Conservation (phyloP, 2,329 filamentous ascomycete genomes). For the Fusarium palustre region DNA sequence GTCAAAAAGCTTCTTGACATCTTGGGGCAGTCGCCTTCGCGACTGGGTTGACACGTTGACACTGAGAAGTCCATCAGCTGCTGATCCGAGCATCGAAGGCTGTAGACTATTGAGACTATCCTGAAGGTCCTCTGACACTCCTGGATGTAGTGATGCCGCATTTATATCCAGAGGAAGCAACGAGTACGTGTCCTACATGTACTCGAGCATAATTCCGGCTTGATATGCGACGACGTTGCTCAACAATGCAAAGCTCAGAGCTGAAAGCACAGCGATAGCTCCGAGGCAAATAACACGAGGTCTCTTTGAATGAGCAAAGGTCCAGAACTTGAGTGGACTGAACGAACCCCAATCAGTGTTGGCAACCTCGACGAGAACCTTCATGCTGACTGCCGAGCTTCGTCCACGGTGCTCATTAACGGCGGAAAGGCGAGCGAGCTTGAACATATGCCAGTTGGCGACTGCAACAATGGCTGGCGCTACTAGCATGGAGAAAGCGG, state of each 20-base stretch:
- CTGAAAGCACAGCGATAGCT: slow-evolving; percentile 18
- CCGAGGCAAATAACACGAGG: slow-evolving; percentile 26
- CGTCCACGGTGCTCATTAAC: slow-evolving; percentile 27
- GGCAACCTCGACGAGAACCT: slow-evolving; percentile 28
- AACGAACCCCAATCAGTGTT: slow-evolving; percentile 32
- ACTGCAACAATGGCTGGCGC: slow-evolving; percentile 19
- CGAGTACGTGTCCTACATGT: slow-evolving; percentile 21
- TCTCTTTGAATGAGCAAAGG: slow-evolving; percentile 19
- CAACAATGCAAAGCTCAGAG: slow-evolving; percentile 25
- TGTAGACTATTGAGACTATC: slow-evolving; percentile 3
- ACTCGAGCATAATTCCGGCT: slow-evolving; percentile 21
- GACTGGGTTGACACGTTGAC: slow-evolving; percentile 18
- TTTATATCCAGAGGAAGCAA: not conserved
- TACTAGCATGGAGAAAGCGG: slow-evolving; percentile 30
- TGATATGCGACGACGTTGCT: slow-evolving; percentile 30
- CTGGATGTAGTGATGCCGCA: not conserved
- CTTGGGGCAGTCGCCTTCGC: not conserved
- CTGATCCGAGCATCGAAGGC: not conserved
- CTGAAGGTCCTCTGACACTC: not conserved
- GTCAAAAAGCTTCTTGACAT: slow-evolving; percentile 10
- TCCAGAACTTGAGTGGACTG: slow-evolving; percentile 32
- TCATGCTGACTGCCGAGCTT: slow-evolving; percentile 31
- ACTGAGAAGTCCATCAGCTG: not conserved
- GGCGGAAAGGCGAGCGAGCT: slow-evolving; percentile 28
- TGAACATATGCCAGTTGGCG: slow-evolving; percentile 35